Base-by-base conservation (phyloP, 129 eudicot species). In the Tagetes erecta region DNA sequence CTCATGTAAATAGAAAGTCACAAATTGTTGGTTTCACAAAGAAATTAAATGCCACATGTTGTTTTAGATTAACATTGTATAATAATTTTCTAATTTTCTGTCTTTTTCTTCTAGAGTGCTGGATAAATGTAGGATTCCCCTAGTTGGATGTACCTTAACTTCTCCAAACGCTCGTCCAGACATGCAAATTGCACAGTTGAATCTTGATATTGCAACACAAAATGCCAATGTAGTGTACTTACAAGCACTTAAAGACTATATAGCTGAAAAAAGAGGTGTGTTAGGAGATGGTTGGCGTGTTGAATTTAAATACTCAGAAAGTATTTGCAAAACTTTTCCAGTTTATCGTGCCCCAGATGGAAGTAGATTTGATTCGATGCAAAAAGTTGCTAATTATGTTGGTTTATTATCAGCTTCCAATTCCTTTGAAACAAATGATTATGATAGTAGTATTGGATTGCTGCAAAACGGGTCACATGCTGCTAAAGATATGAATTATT, bases 231-330 rank as follows among this genome's bases (percentile, higher is more conserved):
- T 76, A 75, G 66, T 85, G 37, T 90, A 87, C 71, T 78, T 89
- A 57, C 73, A 89, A 74, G 87, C 78, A 67, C 93, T 92, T 53
- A 85, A 80, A 78, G 91, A 92, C 45, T 82, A 84, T 70, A 77
- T 89, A 64, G 71, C 82, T 73, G 86, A 82, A 76, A 81, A 71
- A 64, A 77, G 75, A 62, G 87, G 96, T 47, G 51, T 80, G 36
- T 34, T 89, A 51, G 86, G 79, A 67, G 89, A 87, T 62, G 96
- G 93, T 71, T 92, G 97, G 97, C 74, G n/a, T 75, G 97, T 89
- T 45, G 89, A 92, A 73, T 92, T 92, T 76, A 83, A 77, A 45
- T 87, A 64, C 51, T 83, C 86, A 4, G 67, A 76, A 51, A 80
- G 51, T 47, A 76, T 70, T 20, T 70, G 78, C 65, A 85, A 87